These are phyloP conservation scores for Miamiensis avidus DNA, from an alignment of 169 alveolate species.

Conservation along the genomic window DNA sequence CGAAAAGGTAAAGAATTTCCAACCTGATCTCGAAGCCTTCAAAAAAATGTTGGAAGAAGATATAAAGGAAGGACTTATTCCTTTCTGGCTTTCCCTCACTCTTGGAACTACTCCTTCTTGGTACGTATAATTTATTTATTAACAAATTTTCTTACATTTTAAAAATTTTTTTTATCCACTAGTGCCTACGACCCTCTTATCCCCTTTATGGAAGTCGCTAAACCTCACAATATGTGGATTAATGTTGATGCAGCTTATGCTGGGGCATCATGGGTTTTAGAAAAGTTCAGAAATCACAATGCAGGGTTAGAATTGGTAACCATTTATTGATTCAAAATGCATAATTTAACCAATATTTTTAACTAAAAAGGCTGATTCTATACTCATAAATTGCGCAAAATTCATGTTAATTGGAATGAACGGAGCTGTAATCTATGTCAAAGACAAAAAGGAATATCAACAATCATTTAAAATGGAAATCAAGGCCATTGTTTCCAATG, in stretches of 20 bases:
- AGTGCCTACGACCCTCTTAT: slow-evolving; percentile 39
- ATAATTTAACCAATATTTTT: background rate
- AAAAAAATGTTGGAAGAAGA: slow-evolving; percentile 28
- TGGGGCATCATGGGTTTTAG: slow-evolving; percentile 40
- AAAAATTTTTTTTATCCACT: too few species aligned
- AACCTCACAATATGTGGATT: slow-evolving; percentile 34
- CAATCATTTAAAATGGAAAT: slow-evolving; percentile 19
- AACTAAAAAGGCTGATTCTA: slow-evolving; percentile 25
- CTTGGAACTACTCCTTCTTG: slow-evolving; percentile 43
- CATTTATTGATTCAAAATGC: too few species aligned
- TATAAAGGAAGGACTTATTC: slow-evolving; percentile 40
- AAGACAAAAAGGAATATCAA: slow-evolving; percentile 27
- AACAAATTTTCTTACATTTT: too few species aligned
- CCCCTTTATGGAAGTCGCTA: slow-evolving; percentile 18
- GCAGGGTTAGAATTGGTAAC: slow-evolving; percentile 11
- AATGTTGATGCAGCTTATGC: slow-evolving; percentile 52
- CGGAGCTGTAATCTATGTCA: slow-evolving; percentile 38
- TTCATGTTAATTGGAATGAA: slow-evolving; percentile 22
- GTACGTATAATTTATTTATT: background rate
- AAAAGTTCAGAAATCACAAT: slow-evolving; percentile 15
- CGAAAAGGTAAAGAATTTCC: slow-evolving; percentile 18
- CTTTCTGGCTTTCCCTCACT: slow-evolving; percentile 28
- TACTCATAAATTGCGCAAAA: slow-evolving; percentile 36
- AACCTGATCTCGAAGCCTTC: slow-evolving; percentile 19
- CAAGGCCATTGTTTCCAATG: slow-evolving; percentile 24